These are phyloP conservation scores for Rhododendron williamsianum DNA, from an alignment of 148 eudicot genomes.

Conservation along the genomic window DNA sequence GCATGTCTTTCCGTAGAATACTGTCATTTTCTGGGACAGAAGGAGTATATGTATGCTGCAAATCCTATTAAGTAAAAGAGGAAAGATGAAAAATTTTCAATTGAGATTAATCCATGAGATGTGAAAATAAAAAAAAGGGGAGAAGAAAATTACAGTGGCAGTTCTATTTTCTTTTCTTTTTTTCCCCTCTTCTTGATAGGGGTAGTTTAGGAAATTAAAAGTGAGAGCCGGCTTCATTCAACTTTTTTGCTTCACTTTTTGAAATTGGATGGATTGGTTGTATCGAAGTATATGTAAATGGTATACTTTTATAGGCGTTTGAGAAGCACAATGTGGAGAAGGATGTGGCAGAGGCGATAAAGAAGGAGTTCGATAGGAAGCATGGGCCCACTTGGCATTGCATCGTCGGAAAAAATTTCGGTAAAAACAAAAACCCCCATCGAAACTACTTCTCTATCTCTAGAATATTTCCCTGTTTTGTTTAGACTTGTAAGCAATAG, in stretches of 20 bases:
- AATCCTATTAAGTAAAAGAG: neutral
- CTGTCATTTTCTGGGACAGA: no score
- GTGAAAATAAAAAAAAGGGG: neutral
- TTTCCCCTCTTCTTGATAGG: neutral
- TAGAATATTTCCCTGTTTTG: neutral
- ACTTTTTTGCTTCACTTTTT: neutral
- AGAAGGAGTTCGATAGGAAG: conserved; percentile 93
- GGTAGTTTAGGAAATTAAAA: neutral
- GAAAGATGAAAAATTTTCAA: neutral
- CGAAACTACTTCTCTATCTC: neutral
- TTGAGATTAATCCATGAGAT: neutral
- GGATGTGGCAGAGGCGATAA: conserved; percentile 91
- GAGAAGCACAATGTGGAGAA: conserved; percentile 86
- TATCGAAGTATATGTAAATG: neutral
- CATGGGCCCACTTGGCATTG: conserved; percentile 97
- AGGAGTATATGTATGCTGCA: neutral
- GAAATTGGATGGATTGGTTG: neutral
- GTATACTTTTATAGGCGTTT: conserved; percentile 48
- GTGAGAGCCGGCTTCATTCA: neutral
- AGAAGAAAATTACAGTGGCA: neutral
- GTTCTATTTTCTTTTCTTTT: neutral
- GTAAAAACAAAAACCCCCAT: conserved; percentile 24
- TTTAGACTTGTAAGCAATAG: neutral
- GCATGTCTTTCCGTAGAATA: no score
- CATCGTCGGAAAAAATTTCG: conserved; percentile 97